Evolutionary conservation across 164 flowering plant genomes (phyloP).

Genomic region (Aristolochia fimbriata): DNA sequence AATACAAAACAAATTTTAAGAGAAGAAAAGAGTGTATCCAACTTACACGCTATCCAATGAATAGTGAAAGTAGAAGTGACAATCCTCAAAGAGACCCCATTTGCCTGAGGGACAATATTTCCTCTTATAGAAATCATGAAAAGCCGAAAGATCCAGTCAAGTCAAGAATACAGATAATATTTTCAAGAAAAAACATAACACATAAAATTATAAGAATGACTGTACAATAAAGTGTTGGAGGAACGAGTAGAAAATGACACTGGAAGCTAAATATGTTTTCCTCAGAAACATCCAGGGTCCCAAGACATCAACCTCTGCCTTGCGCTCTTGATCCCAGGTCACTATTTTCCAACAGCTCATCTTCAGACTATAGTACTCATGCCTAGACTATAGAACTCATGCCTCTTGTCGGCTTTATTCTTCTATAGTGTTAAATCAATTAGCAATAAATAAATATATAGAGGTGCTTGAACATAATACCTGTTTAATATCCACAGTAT

Average conservation of each 20-base stretch:
- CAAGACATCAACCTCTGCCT: too few species aligned
- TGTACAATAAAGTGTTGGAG: neutral
- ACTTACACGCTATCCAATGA: conserved; percentile 27
- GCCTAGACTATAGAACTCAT: too few species aligned
- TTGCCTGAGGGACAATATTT: conserved; percentile 56
- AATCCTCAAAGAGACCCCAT: conserved; percentile 59
- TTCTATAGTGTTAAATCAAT: neutral
- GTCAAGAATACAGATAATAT: neutral
- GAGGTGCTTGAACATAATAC: conserved; percentile 15
- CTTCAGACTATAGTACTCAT: too few species aligned
- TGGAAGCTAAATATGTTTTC: neutral
- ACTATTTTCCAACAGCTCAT: too few species aligned
- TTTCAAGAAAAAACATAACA: neutral
- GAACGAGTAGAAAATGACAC: neutral
- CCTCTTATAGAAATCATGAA: too few species aligned
- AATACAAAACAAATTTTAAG: neutral
- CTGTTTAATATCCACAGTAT: conserved; percentile 61
- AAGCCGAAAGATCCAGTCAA: conserved; percentile 31
- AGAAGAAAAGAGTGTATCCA: neutral
- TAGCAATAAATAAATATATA: neutral
- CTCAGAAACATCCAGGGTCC: neutral
- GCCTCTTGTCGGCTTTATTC: too few species aligned
- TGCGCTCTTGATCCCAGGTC: too few species aligned
- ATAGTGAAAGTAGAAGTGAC: conserved; percentile 50
- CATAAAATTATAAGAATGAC: neutral